These are phyloP conservation scores for Phytomonas serpens DNA, from an alignment of 208 protist species.

Conservation along the genomic window DNA sequence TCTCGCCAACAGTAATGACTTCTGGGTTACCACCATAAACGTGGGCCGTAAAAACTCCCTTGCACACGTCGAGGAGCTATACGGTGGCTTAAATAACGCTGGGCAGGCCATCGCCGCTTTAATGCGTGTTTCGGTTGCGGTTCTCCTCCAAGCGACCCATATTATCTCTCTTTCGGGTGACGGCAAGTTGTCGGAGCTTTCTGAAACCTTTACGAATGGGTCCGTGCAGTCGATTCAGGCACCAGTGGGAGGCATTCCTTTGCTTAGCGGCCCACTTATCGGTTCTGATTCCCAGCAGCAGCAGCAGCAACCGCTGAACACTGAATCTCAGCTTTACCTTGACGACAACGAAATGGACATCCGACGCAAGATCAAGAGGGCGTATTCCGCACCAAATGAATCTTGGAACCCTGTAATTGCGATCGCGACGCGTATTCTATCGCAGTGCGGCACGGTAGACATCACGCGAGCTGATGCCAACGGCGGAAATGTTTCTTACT, in stretches of 20 bases:
- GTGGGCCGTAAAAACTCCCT: conserved; percentile 69
- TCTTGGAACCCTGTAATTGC: conserved; percentile 88
- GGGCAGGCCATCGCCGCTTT: conserved; percentile 71
- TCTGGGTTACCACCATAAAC: conserved; percentile 90
- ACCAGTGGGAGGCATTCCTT: conserved; percentile 46
- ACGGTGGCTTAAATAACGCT: conserved; percentile 58
- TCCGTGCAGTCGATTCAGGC: conserved; percentile 25
- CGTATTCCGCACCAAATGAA: conserved; percentile 89
- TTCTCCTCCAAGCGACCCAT: conserved; percentile 60
- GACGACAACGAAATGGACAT: conserved; percentile 94
- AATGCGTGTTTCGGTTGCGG: conserved; percentile 71
- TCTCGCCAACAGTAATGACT: conserved; percentile 60
- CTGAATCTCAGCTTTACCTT: conserved; percentile 96
- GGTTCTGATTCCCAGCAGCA: conserved; percentile 1
- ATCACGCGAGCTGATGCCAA: conserved; percentile 58
- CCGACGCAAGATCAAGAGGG: conserved; percentile 94
- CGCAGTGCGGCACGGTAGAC: conserved; percentile 18
- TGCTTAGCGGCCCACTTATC: conserved; percentile 70
- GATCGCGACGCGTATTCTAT: conserved; percentile 61
- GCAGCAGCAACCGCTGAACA: conserved; percentile 44
- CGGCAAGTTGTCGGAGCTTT: conserved; percentile 28
- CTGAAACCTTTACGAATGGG: conserved; percentile 40
- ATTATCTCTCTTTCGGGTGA: conserved; percentile 48
- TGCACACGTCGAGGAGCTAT: conserved; percentile 51
- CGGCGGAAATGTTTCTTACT: conserved; percentile 53